Conservation (phyloP, 495 filamentous ascomycete species). For the Rusavskia elegans region DNA sequence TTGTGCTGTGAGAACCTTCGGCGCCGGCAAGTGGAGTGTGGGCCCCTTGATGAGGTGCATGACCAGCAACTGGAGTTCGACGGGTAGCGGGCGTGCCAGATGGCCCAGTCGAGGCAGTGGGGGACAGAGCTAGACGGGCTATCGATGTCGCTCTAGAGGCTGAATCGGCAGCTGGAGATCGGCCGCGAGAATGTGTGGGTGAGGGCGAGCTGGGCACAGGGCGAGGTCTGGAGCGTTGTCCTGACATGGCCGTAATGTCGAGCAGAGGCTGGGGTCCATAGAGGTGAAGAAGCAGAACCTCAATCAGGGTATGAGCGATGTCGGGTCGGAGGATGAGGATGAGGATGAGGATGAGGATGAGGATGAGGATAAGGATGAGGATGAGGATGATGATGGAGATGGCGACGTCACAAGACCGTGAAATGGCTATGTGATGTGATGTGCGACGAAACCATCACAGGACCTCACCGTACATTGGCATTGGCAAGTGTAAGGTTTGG, state of each 20-base stretch:
- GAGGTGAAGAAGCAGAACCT: not conserved
- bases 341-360: not conserved
- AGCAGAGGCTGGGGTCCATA: not conserved
- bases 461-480: no score
- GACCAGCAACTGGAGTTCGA: slow-evolving; percentile 25
- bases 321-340: not conserved
- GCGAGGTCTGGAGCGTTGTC: slow-evolving; percentile 8
- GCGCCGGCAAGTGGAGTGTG: slow-evolving; percentile 35
- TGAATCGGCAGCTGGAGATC: slow-evolving; percentile 30
- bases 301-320: not conserved
- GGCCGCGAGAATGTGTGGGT: slow-evolving; percentile 26
- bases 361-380: not conserved
- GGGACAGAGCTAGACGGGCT: slow-evolving; percentile 51
- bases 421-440: no score
- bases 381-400: not conserved
- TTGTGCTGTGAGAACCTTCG: slow-evolving; percentile 27
- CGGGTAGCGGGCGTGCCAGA: slow-evolving; percentile 31
- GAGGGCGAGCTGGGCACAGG: slow-evolving; percentile 19
- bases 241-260: slow-evolving; percentile 6
- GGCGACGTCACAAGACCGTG: not conserved
- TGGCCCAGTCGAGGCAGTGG: slow-evolving; percentile 37
- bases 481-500: no score
- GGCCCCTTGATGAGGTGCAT: slow-evolving; percentile 16
- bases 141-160: slow-evolving; percentile 47
- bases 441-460: no score